Evolutionary conservation across 208 protist species (phyloP).

Genomic region (Trypanosoma caninum): DNA sequence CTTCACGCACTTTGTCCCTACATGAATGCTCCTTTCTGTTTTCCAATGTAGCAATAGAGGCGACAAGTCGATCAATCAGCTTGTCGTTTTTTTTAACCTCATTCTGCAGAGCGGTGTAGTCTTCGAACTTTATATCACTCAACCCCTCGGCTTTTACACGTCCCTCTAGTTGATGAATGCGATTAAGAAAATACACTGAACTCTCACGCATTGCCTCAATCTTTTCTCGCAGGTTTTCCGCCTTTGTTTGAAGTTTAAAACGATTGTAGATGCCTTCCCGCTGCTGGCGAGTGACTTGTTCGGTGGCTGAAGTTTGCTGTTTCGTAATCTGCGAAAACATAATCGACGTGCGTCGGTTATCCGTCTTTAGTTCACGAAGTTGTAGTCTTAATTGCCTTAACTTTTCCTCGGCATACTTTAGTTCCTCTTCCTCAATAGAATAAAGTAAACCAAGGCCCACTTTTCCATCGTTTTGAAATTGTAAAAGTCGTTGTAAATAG

Average conservation of each 20-base stretch:
- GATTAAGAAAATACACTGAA: constrained; percentile 25
- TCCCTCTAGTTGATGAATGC: constrained; percentile 44
- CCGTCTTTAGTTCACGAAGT: constrained; percentile 38
- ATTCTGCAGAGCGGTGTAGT: constrained; percentile 42
- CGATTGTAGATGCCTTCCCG: constrained; percentile 72
- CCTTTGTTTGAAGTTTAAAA: constrained; percentile 37
- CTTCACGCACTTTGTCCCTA: not conserved
- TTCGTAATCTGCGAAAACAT: constrained; percentile 54
- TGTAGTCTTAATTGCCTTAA: constrained; percentile 39
- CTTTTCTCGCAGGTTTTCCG: constrained; percentile 30
- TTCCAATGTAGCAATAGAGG: not conserved
- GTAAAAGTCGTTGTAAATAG: constrained; percentile 28
- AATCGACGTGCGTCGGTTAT: constrained; percentile 62
- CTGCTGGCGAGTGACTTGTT: constrained; percentile 48
- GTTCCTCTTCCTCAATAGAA: constrained; percentile 38
- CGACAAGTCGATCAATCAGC: constrained; percentile 12
- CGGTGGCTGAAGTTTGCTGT: constrained; percentile 24
- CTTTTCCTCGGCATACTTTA: constrained; percentile 32
- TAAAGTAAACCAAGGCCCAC: constrained; percentile 28
- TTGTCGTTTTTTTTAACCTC: constrained; percentile 25
- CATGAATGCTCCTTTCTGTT: not conserved
- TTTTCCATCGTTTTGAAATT: not conserved
- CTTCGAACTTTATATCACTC: constrained; percentile 41
- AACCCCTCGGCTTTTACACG: constrained; percentile 26
- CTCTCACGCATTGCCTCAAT: constrained; percentile 29